Conservation (phyloP, 345 rosid species). For the Rhizophora mangle region DNA sequence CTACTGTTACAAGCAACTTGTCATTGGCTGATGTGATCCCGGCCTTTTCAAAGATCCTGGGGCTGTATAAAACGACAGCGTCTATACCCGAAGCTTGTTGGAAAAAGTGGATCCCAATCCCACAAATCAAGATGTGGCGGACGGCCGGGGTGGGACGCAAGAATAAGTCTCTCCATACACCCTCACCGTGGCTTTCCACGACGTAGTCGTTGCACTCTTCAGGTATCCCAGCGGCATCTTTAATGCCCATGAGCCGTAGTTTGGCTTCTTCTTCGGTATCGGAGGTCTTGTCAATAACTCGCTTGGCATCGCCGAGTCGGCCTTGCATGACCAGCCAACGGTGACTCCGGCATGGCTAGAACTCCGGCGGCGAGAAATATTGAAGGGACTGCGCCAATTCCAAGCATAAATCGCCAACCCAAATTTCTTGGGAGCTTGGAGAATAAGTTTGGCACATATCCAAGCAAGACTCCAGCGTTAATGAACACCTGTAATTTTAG, state of each 20-base stretch:
- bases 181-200: conserved; percentile 13
- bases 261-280: not conserved
- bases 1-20: conserved; percentile 12
- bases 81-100: conserved; percentile 4
- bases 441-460: conserved; percentile 2
- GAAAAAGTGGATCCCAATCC: conserved; percentile 13
- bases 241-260: conserved; percentile 17
- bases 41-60: conserved; percentile 14
- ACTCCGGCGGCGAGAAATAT: conserved; percentile 9
- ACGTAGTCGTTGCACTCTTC: not conserved
- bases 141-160: conserved; percentile 11
- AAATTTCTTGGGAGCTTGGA: not conserved
- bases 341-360: conserved; percentile 22
- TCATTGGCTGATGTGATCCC: conserved; percentile 7
- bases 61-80: not conserved
- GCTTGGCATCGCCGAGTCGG: conserved; percentile 18
- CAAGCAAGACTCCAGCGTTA: not conserved
- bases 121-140: conserved; percentile 15
- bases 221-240: conserved; percentile 19
- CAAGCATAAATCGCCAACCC: conserved; percentile 22
- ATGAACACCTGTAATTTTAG: not conserved
- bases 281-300: conserved; percentile 16
- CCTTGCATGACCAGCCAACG: conserved; percentile 19
- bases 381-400: conserved; percentile 13
- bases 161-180: conserved; percentile 13